Evolutionary conservation across 192 early-diverging fungal genomes (phyloP), one percentile per base, ranked within the genome.

Genomic region (Bifiguratus adelaidae): DNA sequence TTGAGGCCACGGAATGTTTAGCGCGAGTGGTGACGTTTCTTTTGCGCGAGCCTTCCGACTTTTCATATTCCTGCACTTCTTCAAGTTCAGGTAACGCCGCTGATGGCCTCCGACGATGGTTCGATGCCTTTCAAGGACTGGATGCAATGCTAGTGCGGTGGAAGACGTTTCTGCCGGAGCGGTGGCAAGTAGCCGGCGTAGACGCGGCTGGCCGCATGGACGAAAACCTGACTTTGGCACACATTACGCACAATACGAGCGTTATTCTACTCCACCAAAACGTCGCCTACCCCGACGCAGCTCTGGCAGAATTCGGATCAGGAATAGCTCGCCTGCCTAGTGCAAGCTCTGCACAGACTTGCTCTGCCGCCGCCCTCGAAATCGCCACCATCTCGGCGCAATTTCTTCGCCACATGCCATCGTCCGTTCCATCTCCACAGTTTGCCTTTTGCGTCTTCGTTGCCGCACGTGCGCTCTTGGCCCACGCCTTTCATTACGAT

Each of bases 361-460:
- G 44, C n/a, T 45, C 32, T 45, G 19, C 44, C 11, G 44, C 44
- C 26, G 44, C 44, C 19, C 21, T 45, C 16, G 44, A 45, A 23
- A 45, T 45, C 12, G 15, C 44, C 2, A 45, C 44, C 25, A 45
- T 45, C 20, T 7, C 44, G 3, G 29, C 44, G 1, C 19, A 45
- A 5, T 45, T 45, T 30, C n/a, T 45, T 7, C 7, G 29, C n/a
- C 44, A 45, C 20, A 19, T 45, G 6, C 26, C 28, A 29, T 30
- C 21, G 7, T 7, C 28, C n/a, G 44, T 45, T n/a, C n/a, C n/a
- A 27, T 45, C 44, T 15, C 44, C 44, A 16, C 44, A 26, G 12
- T 45, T 45, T 18, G 44, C 44, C 6, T 45, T 45, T 30, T 45
- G 44, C 27, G 28, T 45, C 12, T 45, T 45, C 32, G 44, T 45